Evolutionary conservation across 2,329 filamentous ascomycete species (phyloP).

Genomic region (Lachnellula occidentalis): DNA sequence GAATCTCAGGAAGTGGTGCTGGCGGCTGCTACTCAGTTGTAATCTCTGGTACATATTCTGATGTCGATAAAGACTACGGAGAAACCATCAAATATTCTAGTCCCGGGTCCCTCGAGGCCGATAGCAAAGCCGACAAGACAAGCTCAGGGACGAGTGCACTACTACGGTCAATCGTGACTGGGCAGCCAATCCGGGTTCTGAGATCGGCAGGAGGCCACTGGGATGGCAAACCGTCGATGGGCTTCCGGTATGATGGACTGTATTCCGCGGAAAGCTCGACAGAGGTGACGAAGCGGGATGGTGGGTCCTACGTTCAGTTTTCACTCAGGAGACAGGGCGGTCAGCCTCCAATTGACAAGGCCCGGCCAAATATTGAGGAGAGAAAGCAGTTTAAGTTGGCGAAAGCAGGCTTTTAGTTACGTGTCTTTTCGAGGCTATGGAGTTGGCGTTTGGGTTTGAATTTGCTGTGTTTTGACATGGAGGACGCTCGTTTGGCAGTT

Average conservation of each 20-base stretch:
- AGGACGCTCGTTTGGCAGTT: too few relatives aligned
- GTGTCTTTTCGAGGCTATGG: neutral
- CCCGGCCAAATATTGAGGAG: neutral
- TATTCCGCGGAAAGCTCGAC: neutral
- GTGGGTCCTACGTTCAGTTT: neutral
- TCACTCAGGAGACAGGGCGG: neutral
- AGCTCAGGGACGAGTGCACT: neutral
- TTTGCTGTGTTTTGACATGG: too few relatives aligned
- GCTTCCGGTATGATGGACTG: slow-evolving; percentile 7
- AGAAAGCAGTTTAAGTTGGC: neutral
- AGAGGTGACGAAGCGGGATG: neutral
- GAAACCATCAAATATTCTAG: slow-evolving; percentile 1
- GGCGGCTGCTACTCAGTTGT: slow-evolving; percentile 3
- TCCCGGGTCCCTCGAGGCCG: neutral
- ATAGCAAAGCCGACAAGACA: neutral
- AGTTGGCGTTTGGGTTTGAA: neutral
- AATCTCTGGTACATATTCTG: neutral
- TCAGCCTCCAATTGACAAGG: neutral
- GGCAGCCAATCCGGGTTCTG: slow-evolving; percentile 2
- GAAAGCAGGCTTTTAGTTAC: neutral
- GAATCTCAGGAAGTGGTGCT: neutral
- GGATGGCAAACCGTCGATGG: neutral
- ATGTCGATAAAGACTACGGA: slow-evolving; percentile 1
- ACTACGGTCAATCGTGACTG: neutral
- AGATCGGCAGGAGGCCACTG: neutral